A percentile compares a stretch with the other conserved stretches of the same genome.
Evolutionary conservation across 108 stramenopile genomes (phyloP).

Genomic region (Cyclotella baltica): DNA sequence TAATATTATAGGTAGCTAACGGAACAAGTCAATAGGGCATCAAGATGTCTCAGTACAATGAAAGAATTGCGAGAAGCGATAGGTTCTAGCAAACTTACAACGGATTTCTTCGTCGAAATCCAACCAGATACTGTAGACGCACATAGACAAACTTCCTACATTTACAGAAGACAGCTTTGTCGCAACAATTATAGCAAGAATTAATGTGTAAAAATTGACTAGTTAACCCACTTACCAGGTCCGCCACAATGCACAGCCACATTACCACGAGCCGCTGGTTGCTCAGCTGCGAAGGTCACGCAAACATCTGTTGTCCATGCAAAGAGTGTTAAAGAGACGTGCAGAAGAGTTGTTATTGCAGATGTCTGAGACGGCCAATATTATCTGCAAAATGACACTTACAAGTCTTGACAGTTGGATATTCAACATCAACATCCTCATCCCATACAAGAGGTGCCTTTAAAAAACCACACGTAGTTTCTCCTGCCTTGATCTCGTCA

Average conservation of each 20-base stretch:
- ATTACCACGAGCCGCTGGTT: constrained; percentile 8
- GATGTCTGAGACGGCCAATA: neutral
- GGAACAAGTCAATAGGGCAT: neutral
- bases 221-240: neutral
- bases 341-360: neutral
- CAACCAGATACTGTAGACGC: constrained; percentile 2
- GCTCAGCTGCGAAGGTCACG: constrained; percentile 6
- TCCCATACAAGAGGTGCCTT: constrained; percentile 15
- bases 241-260: constrained; percentile 14
- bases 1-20: constrained; percentile 8
- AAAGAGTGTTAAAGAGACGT: neutral
- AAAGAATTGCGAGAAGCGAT: neutral
- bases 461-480: constrained; percentile 18
- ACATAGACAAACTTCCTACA: neutral
- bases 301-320: neutral
- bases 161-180: neutral
- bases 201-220: neutral
- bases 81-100: neutral
- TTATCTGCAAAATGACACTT: neutral
- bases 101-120: constrained; percentile 2
- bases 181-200: neutral
- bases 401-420: constrained; percentile 10
- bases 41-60: neutral
- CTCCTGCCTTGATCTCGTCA: constrained; percentile 3
- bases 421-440: neutral